Conservation (phyloP, 2,329 filamentous ascomycete genomes). For the Graphilbum ipis-grandicollis region DNA sequence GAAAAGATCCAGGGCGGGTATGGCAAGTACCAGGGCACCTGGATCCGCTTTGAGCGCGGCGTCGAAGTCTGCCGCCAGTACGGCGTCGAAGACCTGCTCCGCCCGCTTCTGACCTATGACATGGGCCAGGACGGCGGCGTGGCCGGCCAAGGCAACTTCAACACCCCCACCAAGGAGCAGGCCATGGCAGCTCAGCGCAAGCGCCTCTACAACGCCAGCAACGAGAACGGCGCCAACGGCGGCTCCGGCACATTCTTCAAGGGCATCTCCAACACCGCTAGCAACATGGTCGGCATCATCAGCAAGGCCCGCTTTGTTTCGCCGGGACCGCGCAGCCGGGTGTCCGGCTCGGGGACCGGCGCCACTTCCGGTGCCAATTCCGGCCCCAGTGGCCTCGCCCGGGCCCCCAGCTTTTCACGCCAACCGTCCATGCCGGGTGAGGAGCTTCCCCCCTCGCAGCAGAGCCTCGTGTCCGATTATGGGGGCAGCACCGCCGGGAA, state of each 20-base stretch:
- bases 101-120: conserved; percentile 63
- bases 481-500: neutral
- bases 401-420: conserved; percentile 52
- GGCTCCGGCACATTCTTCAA: conserved; percentile 84
- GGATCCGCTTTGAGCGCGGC: conserved; percentile 88
- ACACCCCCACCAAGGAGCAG: conserved; percentile 96
- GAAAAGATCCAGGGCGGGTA: conserved; percentile 98
- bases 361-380: neutral
- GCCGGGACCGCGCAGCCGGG: conserved; percentile 48
- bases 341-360: neutral
- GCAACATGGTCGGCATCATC: conserved; percentile 85
- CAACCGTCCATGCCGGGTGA: conserved; percentile 57
- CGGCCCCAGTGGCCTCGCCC: conserved; percentile 36
- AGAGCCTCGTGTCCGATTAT: conserved; percentile 63
- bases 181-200: conserved; percentile 94
- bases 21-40: conserved; percentile 97
- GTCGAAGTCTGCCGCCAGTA: conserved; percentile 78
- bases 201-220: conserved; percentile 64
- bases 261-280: conserved; percentile 86
- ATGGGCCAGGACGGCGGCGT: conserved; percentile 59
- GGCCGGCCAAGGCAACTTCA: conserved; percentile 57
- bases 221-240: conserved; percentile 49
- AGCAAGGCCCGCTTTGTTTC: conserved; percentile 93
- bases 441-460: conserved; percentile 63
- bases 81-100: conserved; percentile 58